These are phyloP conservation scores for Candida michaelii DNA, from an alignment of 805 yeast genomes.

Conservation along the genomic window DNA sequence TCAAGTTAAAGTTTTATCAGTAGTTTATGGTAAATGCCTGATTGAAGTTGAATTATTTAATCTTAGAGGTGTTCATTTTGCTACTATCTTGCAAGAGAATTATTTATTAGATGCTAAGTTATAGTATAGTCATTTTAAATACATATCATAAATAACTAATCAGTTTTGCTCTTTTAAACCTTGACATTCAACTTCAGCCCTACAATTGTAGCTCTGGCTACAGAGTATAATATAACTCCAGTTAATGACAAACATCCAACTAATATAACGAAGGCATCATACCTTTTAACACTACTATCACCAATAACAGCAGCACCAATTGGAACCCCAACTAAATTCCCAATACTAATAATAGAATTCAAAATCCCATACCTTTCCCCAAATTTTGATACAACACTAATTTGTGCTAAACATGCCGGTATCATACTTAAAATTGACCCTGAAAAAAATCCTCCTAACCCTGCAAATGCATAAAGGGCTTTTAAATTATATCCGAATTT, in stretches of 20 bases:
- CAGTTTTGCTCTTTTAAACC: conserved; percentile 15
- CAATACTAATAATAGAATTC: conserved; percentile 27
- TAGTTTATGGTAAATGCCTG: conserved; percentile 53
- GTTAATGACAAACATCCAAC: conserved; percentile 28
- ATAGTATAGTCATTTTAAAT: neutral
- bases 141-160: too few species aligned
- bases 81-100: conserved; percentile 68
- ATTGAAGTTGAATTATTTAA: conserved; percentile 59
- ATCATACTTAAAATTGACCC: conserved; percentile 36
- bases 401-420: conserved; percentile 57
- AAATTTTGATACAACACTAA: conserved; percentile 43
- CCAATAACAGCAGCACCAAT: conserved; percentile 31
- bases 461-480: conserved; percentile 33
- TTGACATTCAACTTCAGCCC: conserved; percentile 24
- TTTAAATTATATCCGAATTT: conserved; percentile 29
- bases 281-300: conserved; percentile 24
- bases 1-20: conserved; percentile 47
- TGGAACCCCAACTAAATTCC: conserved; percentile 29
- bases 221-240: conserved; percentile 29
- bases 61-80: conserved; percentile 50
- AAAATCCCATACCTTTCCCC: conserved; percentile 38
- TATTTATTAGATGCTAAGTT: conserved; percentile 9
- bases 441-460: conserved; percentile 34
- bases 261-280: conserved; percentile 31
- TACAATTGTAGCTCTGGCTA: conserved; percentile 22